These are phyloP conservation scores for Kluyveromyces dobzhanskii DNA, from an alignment of 805 yeast genomes.

Conservation along the genomic window DNA sequence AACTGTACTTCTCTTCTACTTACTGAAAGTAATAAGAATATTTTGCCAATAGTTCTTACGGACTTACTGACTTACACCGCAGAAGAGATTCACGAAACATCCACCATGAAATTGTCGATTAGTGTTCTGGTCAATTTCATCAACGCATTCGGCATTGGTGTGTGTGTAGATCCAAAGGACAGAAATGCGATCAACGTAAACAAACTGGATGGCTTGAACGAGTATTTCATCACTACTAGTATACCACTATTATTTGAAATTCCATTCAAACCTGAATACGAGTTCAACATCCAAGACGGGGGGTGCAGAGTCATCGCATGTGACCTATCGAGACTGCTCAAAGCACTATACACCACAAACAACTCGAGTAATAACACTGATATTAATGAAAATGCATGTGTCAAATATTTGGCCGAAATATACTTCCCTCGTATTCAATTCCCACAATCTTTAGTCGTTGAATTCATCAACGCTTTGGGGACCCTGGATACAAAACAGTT, in stretches of 20 bases:
- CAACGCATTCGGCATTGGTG: conserved; percentile 59
- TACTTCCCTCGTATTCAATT: conserved; percentile 47
- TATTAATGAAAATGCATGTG: conserved; percentile 19
- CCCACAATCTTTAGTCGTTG: conserved; percentile 50
- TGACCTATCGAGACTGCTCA: conserved; percentile 66
- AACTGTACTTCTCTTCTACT: conserved; percentile 71
- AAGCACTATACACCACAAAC: conserved; percentile 41
- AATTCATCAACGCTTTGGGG: conserved; percentile 53
- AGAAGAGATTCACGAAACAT: conserved; percentile 52
- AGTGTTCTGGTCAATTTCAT: conserved; percentile 59
- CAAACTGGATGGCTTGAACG: conserved; percentile 61
- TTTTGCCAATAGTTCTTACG: conserved; percentile 52
- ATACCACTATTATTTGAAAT: conserved; percentile 67
- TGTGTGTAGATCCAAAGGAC: conserved; percentile 54
- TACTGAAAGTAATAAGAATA: conserved; percentile 54
- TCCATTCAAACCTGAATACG: conserved; percentile 58
- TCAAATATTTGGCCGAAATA: conserved; percentile 43
- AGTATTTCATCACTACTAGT: conserved; percentile 57
- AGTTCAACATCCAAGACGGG: conserved; percentile 67
- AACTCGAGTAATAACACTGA: conserved; percentile 11
- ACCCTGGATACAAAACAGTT: conserved; percentile 53
- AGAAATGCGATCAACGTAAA: conserved; percentile 35
- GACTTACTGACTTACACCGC: conserved; percentile 55
- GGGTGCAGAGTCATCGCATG: conserved; percentile 65
- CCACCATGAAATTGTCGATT: conserved; percentile 60